Evolutionary conservation across 78 protist species (phyloP).

Genomic region (Guillardia theta): DNA sequence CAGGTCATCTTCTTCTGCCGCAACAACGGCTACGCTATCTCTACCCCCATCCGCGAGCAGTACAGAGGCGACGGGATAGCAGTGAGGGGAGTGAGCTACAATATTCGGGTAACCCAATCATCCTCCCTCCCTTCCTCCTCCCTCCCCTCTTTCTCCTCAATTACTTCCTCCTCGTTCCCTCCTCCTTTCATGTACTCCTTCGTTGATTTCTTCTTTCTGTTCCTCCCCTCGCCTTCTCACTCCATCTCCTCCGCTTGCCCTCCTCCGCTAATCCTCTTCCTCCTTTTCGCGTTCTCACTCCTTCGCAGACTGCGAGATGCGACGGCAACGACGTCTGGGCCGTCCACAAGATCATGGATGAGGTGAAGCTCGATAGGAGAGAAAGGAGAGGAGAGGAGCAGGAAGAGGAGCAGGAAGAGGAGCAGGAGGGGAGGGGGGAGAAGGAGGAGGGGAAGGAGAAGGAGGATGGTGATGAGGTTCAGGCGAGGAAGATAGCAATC

Average conservation of each 20-base stretch:
- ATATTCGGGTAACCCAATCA: neutral
- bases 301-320: conserved; percentile 72
- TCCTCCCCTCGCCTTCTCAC: neutral
- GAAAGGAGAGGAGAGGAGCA: no score
- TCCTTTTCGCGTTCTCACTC: neutral
- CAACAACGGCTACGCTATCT: conserved; percentile 77
- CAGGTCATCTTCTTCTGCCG: conserved; percentile 60
- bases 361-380: no score
- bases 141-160: neutral
- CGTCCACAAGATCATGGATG: conserved; percentile 80
- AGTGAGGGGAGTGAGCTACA: conserved; percentile 11
- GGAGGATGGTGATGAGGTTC: no score
- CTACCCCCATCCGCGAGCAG: conserved; percentile 87
- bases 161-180: neutral
- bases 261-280: neutral
- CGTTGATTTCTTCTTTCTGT: neutral
- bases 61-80: conserved; percentile 90
- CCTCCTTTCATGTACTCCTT: neutral
- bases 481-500: neutral
- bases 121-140: neutral
- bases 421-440: no score
- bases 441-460: no score
- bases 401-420: no score
- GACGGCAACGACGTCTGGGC: conserved; percentile 94
- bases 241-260: neutral